These are phyloP conservation scores for Clarireedia homoeocarpa DNA, from an alignment of 2,329 filamentous ascomycete species.

Conservation along the genomic window DNA sequence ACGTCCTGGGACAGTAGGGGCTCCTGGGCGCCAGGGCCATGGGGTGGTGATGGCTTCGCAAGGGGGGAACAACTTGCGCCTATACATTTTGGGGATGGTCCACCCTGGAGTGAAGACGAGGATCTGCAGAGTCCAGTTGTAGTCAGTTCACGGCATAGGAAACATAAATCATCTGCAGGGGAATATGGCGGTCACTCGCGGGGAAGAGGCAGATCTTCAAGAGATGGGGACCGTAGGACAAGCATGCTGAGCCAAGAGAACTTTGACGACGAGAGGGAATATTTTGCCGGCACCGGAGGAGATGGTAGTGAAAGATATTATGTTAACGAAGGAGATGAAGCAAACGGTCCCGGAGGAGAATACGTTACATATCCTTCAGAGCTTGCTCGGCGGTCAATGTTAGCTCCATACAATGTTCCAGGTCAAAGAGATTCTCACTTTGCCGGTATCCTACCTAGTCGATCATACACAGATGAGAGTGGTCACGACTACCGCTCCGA, in stretches of 20 bases:
- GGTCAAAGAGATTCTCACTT: constrained; percentile 47
- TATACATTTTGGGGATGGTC: constrained; percentile 79
- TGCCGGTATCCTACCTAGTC: constrained; percentile 36
- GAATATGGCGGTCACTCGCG: constrained; percentile 33
- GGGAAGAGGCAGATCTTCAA: constrained; percentile 40
- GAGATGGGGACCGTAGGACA: constrained; percentile 33
- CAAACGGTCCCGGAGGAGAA: constrained; percentile 70
- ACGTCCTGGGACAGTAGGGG: constrained; percentile 65
- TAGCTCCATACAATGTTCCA: constrained; percentile 37
- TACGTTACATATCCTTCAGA: constrained; percentile 70
- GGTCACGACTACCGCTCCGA: constrained; percentile 36
- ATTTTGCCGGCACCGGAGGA: constrained; percentile 56
- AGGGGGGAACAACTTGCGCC: constrained; percentile 68
- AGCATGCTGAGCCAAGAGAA: constrained; percentile 40
- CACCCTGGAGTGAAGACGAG: constrained; percentile 92
- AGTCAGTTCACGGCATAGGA: constrained; percentile 75
- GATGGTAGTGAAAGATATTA: constrained; percentile 72
- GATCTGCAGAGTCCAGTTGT: constrained; percentile 86
- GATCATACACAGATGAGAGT: constrained; percentile 32
- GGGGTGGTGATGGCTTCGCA: constrained; percentile 37
- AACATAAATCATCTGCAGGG: constrained; percentile 65
- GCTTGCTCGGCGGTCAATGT: constrained; percentile 48
- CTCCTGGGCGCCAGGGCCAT: constrained; percentile 43
- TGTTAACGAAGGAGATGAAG: constrained; percentile 59
- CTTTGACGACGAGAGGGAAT: constrained; percentile 56